These are phyloP conservation scores for Lentinula boryana DNA, from an alignment of 768 basidiomycete genomes.

Conservation along the genomic window DNA sequence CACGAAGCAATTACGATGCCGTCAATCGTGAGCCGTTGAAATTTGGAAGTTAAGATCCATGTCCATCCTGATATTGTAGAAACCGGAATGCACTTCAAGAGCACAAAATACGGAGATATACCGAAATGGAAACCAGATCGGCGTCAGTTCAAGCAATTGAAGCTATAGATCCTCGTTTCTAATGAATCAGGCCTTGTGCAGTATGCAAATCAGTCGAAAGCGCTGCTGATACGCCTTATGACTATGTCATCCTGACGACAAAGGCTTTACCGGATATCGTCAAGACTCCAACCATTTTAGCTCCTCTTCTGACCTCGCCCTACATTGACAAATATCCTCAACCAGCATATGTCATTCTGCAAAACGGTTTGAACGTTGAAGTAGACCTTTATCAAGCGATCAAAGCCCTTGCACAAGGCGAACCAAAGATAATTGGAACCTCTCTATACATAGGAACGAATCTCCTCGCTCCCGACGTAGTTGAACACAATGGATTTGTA, in stretches of 20 bases:
- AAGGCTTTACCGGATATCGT: constrained; percentile 67
- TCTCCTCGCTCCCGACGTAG: constrained; percentile 35
- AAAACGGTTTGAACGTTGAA: constrained; percentile 74
- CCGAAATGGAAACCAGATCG: constrained; percentile 59
- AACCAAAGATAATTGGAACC: constrained; percentile 49
- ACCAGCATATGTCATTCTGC: constrained; percentile 56
- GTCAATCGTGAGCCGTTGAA: constrained; percentile 32
- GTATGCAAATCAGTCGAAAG: constrained; percentile 54
- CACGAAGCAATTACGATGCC: constrained; percentile 60
- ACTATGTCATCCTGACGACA: constrained; percentile 61
- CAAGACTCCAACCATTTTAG: constrained; percentile 50
- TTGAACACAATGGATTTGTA: constrained; percentile 49
- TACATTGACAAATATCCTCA: constrained; percentile 42
- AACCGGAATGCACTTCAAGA: constrained; percentile 50
- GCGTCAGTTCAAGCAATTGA: constrained; percentile 31
- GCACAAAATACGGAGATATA: constrained; percentile 53
- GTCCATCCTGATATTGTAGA: constrained; percentile 23
- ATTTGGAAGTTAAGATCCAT: not conserved
- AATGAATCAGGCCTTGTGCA: constrained; percentile 16
- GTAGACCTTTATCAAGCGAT: constrained; percentile 54
- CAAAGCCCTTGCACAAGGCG: constrained; percentile 29
- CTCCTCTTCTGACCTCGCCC: constrained; percentile 43
- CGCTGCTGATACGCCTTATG: constrained; percentile 56
- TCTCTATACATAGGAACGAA: constrained; percentile 53
- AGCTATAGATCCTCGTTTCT: not conserved